A percentile compares a stretch with the other conserved stretches of the same genome.
Conservation (phyloP, 805 yeast species). For the Schizosaccharomyces osmophilus region DNA sequence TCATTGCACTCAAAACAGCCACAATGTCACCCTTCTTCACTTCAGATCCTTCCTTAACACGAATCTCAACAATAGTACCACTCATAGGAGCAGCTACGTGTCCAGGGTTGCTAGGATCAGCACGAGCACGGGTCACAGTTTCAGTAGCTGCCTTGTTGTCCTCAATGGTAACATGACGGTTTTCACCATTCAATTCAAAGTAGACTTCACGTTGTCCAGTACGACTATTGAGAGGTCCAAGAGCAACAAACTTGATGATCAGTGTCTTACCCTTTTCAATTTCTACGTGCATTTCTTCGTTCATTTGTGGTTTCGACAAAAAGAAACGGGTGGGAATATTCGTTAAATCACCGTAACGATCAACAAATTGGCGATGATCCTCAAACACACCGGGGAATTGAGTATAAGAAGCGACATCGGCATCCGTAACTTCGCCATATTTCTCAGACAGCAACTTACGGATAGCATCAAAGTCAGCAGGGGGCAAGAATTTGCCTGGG, state of each 20-base stretch:
- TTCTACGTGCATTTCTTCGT: slow-evolving; percentile 69
- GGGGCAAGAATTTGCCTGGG: slow-evolving; percentile 78
- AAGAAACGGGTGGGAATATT: slow-evolving; percentile 83
- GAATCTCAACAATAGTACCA: slow-evolving; percentile 87
- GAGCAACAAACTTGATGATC: slow-evolving; percentile 73
- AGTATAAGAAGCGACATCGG: slow-evolving; percentile 81
- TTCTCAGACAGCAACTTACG: slow-evolving; percentile 50
- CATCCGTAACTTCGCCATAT: slow-evolving; percentile 53
- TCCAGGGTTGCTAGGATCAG: slow-evolving; percentile 61
- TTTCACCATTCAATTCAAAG: slow-evolving; percentile 94
- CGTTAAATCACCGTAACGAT: slow-evolving; percentile 73
- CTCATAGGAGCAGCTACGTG: slow-evolving; percentile 99
- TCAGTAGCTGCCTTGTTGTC: slow-evolving; percentile 76
- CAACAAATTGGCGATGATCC: slow-evolving; percentile 47
- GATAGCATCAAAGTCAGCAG: slow-evolving; percentile 52
- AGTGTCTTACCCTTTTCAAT: slow-evolving; percentile 88
- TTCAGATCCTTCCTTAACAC: slow-evolving; percentile 64
- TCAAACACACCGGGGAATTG: slow-evolving; percentile 98
- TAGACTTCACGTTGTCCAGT: slow-evolving; percentile 89
- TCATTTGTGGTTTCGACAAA: slow-evolving; percentile 64
- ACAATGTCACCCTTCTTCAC: slow-evolving; percentile 92
- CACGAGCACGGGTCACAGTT: slow-evolving; percentile 69
- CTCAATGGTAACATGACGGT: slow-evolving; percentile 79
- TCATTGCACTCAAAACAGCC: slow-evolving; percentile 90
- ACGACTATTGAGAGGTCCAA: slow-evolving; percentile 63